Evolutionary conservation across 768 basidiomycete species (phyloP).

Genomic region (Tylopilus sp.): DNA sequence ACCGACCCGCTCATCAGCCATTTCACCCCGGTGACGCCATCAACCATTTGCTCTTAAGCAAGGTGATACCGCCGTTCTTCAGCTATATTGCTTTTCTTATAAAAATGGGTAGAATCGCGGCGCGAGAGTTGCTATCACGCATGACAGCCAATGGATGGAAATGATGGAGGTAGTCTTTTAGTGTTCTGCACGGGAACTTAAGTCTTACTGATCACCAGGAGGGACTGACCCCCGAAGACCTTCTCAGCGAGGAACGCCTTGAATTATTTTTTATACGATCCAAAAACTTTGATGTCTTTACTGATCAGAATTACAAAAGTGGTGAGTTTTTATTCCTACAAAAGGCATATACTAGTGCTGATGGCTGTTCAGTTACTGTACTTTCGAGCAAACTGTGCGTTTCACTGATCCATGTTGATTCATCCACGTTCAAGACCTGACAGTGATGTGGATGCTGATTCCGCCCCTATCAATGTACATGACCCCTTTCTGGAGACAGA

Average conservation of each 20-base stretch:
- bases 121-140: not conserved
- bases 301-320: not conserved
- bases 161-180: not conserved
- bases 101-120: not conserved
- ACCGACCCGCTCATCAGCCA: not conserved
- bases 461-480: not conserved
- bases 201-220: not conserved
- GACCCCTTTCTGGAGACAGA: not conserved
- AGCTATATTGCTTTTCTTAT: not conserved
- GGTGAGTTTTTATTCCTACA: not conserved
- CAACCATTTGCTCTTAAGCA: not conserved
- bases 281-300: not conserved
- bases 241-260: not conserved
- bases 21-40: not conserved
- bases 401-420: not conserved
- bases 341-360: too few species aligned
- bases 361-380: too few species aligned
- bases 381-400: too few species aligned
- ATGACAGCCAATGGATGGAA: conserved; percentile 1
- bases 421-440: not conserved
- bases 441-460: not conserved
- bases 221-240: not conserved
- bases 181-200: too few species aligned
- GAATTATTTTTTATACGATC: not conserved
- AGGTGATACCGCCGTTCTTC: not conserved